Base-by-base conservation (phyloP, 208 protist species). In the Trypanosoma rangeli region DNA sequence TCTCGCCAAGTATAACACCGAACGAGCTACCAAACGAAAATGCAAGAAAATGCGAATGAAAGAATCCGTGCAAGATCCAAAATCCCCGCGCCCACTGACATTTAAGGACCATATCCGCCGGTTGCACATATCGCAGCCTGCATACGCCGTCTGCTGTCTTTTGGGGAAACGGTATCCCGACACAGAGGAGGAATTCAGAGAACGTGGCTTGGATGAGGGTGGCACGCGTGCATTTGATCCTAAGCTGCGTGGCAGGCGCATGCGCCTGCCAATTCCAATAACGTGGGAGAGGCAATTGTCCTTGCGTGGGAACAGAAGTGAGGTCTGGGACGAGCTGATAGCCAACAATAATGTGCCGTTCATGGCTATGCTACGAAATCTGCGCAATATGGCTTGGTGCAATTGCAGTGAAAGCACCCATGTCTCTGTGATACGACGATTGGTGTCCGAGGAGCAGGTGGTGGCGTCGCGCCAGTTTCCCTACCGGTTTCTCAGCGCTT, bases 1-100 rank as follows among this genome's bases (percentile, higher is more conserved):
- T 49, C 73, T 99, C 37, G 94, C 85, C 63, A 98, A 98, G 85
- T 97, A 98, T 79, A 95, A 98, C 89, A 98, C 97, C 59, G 86
- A 91, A 64, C 57, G 73, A 22, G 78, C 85, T 0, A 68, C 87
- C 62, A 93, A 96, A 73, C 20, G 20, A 50, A 50, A 15, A 50
- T 15, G 20, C 5, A 50, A 50, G 46, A 50, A 50, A 9, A 3
- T 22, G 46, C 13, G 20, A n/a, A 50, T 22, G 46, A 15, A 50
- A 13, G 63, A 10, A 28, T 52, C 68, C 57, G 48, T 26, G 33
- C 33, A 2, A 2, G 33, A 37, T 7, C 2, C 61, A 56, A 59
- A 24, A 63, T 31, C 53, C 31, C 22, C 31, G 28, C 9, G 28
- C 33, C 52, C 9, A 26, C 87, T 89, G 58, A 94, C 92, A 18